phyloP scores from a whole-genome alignment of 108 stramenopile genomes.

The Conticribra weissflogii region DNA sequence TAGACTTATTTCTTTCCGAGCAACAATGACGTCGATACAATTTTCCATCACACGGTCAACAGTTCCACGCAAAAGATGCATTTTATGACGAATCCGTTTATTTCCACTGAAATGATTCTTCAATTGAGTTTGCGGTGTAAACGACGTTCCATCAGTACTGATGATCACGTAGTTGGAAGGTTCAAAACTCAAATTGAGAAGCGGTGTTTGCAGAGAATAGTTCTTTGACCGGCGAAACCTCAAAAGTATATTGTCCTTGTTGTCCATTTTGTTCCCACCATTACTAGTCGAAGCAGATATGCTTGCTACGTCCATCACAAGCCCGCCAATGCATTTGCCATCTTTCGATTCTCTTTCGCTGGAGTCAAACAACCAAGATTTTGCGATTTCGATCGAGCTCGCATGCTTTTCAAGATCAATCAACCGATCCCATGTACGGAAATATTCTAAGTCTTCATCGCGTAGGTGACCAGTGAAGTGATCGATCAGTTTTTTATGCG shows the following conservation, averaged over 20 bases:
- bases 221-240: conserved; percentile 43
- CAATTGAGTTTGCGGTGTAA: background rate
- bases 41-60: conserved; percentile 46
- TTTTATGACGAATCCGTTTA: conserved; percentile 41
- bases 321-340: conserved; percentile 68
- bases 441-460: conserved; percentile 71
- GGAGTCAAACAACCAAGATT: conserved; percentile 73
- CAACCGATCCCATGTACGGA: conserved; percentile 85
- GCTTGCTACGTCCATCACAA: conserved; percentile 52
- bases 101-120: background rate
- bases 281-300: conserved; percentile 12
- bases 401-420: conserved; percentile 85
- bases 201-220: conserved; percentile 16
- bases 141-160: conserved; percentile 68
- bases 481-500: conserved; percentile 58
- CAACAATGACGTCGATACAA: conserved; percentile 48
- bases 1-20: conserved; percentile 54
- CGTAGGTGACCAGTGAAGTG: conserved; percentile 76
- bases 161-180: conserved; percentile 60
- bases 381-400: conserved; percentile 19
- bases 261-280: background rate
- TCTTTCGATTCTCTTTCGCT: conserved; percentile 56
- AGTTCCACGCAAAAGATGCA: conserved; percentile 71
- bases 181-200: conserved; percentile 50
- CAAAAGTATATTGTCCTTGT: conserved; percentile 31